Conservation (phyloP, 495 filamentous ascomycete genomes). For the Penicillium chermesinum region DNA sequence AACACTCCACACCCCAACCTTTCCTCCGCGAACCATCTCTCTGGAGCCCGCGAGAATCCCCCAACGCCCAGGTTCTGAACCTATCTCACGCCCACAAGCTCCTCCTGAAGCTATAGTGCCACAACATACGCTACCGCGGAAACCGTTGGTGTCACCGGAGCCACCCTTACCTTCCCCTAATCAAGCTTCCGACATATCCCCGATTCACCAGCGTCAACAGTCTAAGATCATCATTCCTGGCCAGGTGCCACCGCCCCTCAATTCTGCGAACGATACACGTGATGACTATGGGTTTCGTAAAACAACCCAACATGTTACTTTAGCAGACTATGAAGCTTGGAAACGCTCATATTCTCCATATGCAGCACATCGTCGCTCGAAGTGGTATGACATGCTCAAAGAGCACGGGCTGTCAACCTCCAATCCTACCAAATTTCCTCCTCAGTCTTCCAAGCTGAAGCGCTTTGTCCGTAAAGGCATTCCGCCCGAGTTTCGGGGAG, state of each 20-base stretch:
- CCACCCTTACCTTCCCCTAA: conserved; percentile 1
- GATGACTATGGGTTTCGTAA: conserved; percentile 93
- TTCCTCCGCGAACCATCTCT: not conserved
- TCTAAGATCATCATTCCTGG: conserved; percentile 42
- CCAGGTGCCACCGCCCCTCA: conserved; percentile 32
- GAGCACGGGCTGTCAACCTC: conserved; percentile 68
- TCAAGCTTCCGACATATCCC: conserved; percentile 3
- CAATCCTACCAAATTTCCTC: conserved; percentile 72
- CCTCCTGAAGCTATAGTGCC: not conserved
- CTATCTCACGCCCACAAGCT: not conserved
- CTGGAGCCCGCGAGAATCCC: conserved; percentile 1
- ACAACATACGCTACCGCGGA: not conserved
- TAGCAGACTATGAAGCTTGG: conserved; percentile 80
- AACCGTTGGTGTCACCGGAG: not conserved
- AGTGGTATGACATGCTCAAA: conserved; percentile 74
- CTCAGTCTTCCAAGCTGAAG: conserved; percentile 75
- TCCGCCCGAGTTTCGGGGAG: conserved; percentile 84
- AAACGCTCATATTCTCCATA: conserved; percentile 63
- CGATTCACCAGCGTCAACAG: conserved; percentile 24
- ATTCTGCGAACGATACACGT: conserved; percentile 38
- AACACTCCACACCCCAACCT: conserved; percentile 15
- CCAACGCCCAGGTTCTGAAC: conserved; percentile 6
- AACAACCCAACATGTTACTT: conserved; percentile 69
- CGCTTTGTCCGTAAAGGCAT: conserved; percentile 93
- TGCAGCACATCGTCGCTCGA: conserved; percentile 63